Percentiles rank a stretch among this genome's conserved stretches.
These are phyloP conservation scores for Tuber calosporum DNA, from an alignment of 495 filamentous ascomycete species.

Conservation along the genomic window DNA sequence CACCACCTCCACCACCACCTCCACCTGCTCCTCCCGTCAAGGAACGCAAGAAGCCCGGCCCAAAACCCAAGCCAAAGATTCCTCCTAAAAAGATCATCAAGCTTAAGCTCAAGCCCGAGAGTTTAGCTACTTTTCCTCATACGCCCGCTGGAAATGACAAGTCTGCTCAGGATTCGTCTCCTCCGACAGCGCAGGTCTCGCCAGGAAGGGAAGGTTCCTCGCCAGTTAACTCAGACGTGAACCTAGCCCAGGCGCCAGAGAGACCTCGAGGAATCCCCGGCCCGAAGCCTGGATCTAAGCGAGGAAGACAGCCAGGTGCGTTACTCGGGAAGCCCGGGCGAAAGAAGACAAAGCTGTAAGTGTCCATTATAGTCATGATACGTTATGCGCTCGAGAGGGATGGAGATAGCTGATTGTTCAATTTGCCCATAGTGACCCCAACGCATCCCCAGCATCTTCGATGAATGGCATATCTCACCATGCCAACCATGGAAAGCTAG, in stretches of 20 bases:
- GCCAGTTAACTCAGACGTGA: constrained; percentile 36
- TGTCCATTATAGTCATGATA: constrained; percentile 36
- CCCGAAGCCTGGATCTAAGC: constrained; percentile 59
- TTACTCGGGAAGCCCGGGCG: constrained; percentile 74
- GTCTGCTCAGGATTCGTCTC: constrained; percentile 44
- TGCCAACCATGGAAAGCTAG: constrained; percentile 62
- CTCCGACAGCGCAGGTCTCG: constrained; percentile 48
- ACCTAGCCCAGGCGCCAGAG: constrained; percentile 46
- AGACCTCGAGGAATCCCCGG: constrained; percentile 50
- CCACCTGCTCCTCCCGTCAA: constrained; percentile 31
- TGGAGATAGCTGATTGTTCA: constrained; percentile 32
- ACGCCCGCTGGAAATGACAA: constrained; percentile 44
- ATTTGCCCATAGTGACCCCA: constrained; percentile 29
- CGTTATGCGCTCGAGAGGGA: constrained; percentile 35
- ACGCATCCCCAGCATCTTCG: constrained; percentile 27
- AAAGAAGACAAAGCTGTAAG: constrained; percentile 90
- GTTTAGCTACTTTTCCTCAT: constrained; percentile 48
- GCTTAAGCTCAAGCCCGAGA: constrained; percentile 50
- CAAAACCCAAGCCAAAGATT: constrained; percentile 33
- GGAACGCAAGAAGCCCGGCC: constrained; percentile 41
- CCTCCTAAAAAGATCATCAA: constrained; percentile 47
- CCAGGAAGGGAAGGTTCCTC: constrained; percentile 50
- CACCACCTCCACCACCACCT: constrained; percentile 39
- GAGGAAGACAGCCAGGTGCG: constrained; percentile 49
- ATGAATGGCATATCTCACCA: constrained; percentile 20